Base-by-base conservation (phyloP, 495 filamentous ascomycete genomes). In the Podospora appendiculata region DNA sequence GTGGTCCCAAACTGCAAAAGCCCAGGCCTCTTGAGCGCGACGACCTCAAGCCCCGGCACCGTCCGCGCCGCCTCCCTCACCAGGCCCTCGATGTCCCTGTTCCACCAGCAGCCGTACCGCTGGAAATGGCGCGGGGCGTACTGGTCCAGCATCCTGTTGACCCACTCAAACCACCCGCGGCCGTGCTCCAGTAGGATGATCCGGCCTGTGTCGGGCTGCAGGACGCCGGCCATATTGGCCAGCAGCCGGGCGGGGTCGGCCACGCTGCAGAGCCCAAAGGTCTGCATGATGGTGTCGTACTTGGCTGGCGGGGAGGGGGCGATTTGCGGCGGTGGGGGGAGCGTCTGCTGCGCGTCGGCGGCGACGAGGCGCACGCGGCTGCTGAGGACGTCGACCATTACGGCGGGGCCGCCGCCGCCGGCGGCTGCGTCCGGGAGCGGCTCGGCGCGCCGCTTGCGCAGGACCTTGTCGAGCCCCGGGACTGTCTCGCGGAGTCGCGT, bases 51-150 rank as follows among this genome's bases (percentile, higher is more conserved):
- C 17, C 89, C 92, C 53, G 87, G 90, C 55, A 90, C 80, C 56
- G 77, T 51, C 49, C 53, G 39, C 25, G 58, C 64, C 6, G 73
- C 72, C 35, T 67, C 68, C 34, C 55, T 68, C 39, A 96, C 82
- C 63, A 97, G 80, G 51, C 67, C 69, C 51, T 85, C 87, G 50
- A 98, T 85, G 75, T 98, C 93, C 47, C 89, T 75, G 69, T 98
- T 98, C 84, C 88, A 95, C 91, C 91, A 97, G 72, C 93, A 98
- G 8, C 94, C 93, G 76, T 90, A 89, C 47, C 80, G 77, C 53
- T 82, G 76, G 41, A 90, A 91, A 77, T 97, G 93, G 34, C 71
- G 73, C 16, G 80, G 73, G 4, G 94, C 94, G 55, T 82, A 69
- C 54, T 80, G 78, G 70, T 98, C 93, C 60, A 99, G 65, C 12